These are phyloP conservation scores for Triangularia setosa DNA, from an alignment of 2,329 filamentous ascomycete genomes.

Conservation along the genomic window DNA sequence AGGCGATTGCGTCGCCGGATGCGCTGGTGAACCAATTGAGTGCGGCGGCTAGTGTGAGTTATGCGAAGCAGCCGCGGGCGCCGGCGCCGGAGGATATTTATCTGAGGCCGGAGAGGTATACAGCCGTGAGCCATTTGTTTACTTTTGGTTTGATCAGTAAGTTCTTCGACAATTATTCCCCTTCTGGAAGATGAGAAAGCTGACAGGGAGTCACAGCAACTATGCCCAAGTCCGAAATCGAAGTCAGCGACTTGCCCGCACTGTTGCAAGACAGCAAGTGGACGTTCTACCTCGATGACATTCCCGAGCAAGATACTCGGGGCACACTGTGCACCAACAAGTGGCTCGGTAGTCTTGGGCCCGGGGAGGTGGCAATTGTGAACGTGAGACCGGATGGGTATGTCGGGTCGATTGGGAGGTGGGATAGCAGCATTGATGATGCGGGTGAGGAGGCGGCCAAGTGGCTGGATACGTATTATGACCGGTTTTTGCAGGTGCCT, in stretches of 20 bases:
- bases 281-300: slow-evolving; percentile 69
- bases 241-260: slow-evolving; percentile 61
- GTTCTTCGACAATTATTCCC: slow-evolving; percentile 25
- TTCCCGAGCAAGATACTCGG: slow-evolving; percentile 52
- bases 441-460: slow-evolving; percentile 49
- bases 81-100: slow-evolving; percentile 61
- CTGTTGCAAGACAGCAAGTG: slow-evolving; percentile 62
- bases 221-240: slow-evolving; percentile 59
- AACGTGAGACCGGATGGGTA: slow-evolving; percentile 73
- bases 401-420: slow-evolving; percentile 59
- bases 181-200: not conserved
- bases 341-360: slow-evolving; percentile 60
- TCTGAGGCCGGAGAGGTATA: slow-evolving; percentile 64
- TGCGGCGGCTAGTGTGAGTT: slow-evolving; percentile 57
- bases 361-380: slow-evolving; percentile 58
- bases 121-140: slow-evolving; percentile 62
- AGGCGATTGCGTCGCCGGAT: slow-evolving; percentile 45
- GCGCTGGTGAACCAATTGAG: slow-evolving; percentile 59
- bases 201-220: slow-evolving; percentile 39
- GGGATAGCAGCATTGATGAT: slow-evolving; percentile 49
- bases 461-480: slow-evolving; percentile 54
- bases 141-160: slow-evolving; percentile 66
- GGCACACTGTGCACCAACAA: slow-evolving; percentile 59
- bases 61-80: slow-evolving; percentile 54
- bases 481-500: slow-evolving; percentile 51